These are phyloP conservation scores for Cryptosporidium muris DNA, from an alignment of 169 alveolate species.

Conservation along the genomic window DNA sequence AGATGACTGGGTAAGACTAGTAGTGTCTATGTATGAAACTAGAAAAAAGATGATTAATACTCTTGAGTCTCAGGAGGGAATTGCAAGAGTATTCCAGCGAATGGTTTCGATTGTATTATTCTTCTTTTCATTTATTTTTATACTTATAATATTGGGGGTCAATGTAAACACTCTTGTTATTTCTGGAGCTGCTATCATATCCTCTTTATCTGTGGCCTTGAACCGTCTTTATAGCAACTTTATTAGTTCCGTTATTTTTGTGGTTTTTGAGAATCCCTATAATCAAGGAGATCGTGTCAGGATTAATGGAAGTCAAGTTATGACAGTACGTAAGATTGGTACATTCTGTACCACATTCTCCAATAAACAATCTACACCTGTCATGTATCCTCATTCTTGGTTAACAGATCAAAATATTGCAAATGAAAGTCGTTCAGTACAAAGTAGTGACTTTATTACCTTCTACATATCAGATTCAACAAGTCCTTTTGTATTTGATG, in stretches of 20 bases:
- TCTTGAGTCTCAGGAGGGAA: constrained; percentile 79
- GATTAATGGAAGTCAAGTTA: constrained; percentile 83
- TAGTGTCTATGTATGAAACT: constrained; percentile 59
- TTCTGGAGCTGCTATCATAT: constrained; percentile 87
- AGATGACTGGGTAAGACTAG: constrained; percentile 67
- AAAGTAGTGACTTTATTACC: constrained; percentile 79
- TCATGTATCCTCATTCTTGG: constrained; percentile 83
- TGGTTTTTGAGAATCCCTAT: constrained; percentile 87
- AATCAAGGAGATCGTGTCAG: constrained; percentile 86
- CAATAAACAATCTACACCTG: constrained; percentile 81
- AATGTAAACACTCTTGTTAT: constrained; percentile 85
- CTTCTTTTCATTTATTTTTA: constrained; percentile 78
- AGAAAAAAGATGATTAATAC: constrained; percentile 70
- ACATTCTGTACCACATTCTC: constrained; percentile 87
- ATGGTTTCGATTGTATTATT: constrained; percentile 81
- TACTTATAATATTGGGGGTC: constrained; percentile 82
- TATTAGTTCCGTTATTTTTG: constrained; percentile 86
- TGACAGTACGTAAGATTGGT: constrained; percentile 81
- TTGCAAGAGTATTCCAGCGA: constrained; percentile 81
- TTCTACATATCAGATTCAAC: constrained; percentile 82
- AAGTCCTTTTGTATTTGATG: constrained; percentile 83
- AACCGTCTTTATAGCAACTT: constrained; percentile 85
- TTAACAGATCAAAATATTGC: constrained; percentile 82
- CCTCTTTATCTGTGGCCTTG: constrained; percentile 85
- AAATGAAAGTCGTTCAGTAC: constrained; percentile 83